Evolutionary conservation across 176 grass and related monocot species (phyloP).

Genomic region (Pontederia crassipes): DNA sequence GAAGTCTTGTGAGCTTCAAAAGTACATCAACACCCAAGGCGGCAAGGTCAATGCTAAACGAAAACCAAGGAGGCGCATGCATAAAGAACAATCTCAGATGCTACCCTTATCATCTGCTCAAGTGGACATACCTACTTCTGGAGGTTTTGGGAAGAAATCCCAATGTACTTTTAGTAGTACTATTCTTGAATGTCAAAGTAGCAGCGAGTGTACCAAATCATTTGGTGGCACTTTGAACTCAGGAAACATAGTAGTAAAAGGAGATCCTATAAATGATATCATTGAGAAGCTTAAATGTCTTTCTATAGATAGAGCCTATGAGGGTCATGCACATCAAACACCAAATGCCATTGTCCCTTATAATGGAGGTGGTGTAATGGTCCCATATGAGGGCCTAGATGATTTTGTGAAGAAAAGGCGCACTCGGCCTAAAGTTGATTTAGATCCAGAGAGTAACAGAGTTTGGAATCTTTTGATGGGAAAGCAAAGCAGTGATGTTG

Average conservation of each 20-base stretch:
- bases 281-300: slow-evolving; percentile 48
- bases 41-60: neutral
- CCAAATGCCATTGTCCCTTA: slow-evolving; percentile 44
- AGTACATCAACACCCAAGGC: too few relatives aligned
- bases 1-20: too few relatives aligned
- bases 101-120: too few relatives aligned
- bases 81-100: neutral
- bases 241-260: slow-evolving; percentile 16
- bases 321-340: slow-evolving; percentile 11
- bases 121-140: neutral
- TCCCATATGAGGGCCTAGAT: slow-evolving; percentile 31
- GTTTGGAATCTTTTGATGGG: slow-evolving; percentile 86
- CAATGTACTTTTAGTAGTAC: neutral
- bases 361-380: slow-evolving; percentile 36
- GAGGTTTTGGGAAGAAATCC: slow-evolving; percentile 4
- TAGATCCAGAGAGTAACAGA: slow-evolving; percentile 57
- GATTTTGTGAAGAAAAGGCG: slow-evolving; percentile 40
- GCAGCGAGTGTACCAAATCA: too few relatives aligned
- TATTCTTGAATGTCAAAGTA: too few relatives aligned
- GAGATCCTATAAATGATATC: slow-evolving; percentile 34
- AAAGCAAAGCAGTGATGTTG: slow-evolving; percentile 29
- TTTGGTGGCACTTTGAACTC: neutral
- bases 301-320: slow-evolving; percentile 20
- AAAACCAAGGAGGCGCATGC: slow-evolving; percentile 4
- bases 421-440: slow-evolving; percentile 50